Evolutionary conservation across 257 asterid genomes (phyloP).

Genomic region (Salvia hispanica): DNA sequence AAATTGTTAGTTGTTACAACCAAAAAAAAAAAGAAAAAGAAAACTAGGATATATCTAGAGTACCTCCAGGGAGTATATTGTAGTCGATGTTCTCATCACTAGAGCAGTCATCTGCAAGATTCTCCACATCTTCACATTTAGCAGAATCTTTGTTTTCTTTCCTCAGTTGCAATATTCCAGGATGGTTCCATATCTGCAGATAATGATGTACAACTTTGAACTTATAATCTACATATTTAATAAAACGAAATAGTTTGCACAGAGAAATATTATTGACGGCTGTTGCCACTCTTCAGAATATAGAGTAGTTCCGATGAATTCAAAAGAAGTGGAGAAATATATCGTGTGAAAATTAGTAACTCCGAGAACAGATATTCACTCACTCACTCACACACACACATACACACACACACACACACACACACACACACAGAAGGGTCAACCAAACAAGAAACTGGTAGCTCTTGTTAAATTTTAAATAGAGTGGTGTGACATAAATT

Average conservation of each 20-base stretch:
- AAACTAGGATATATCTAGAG: slow-evolving; percentile 14
- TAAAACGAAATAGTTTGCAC: background rate
- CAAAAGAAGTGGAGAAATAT: background rate
- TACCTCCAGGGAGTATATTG: slow-evolving; percentile 84
- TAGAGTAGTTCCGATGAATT: slow-evolving; percentile 3
- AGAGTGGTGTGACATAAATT: background rate
- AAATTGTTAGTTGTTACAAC: background rate
- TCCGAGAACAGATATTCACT: background rate
- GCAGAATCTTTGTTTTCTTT: slow-evolving; percentile 69
- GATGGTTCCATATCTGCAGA: slow-evolving; percentile 96
- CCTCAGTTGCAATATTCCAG: slow-evolving; percentile 88
- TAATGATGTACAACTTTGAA: slow-evolving; percentile 19
- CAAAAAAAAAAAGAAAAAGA: background rate
- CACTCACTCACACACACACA: too few relatives aligned
- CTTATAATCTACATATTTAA: slow-evolving; percentile 5
- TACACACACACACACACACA: background rate
- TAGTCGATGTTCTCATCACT: slow-evolving; percentile 80
- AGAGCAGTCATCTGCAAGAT: slow-evolving; percentile 77
- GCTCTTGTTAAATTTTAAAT: background rate
- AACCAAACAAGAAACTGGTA: background rate
- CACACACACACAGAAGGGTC: background rate
- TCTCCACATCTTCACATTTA: slow-evolving; percentile 73
- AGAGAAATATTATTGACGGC: slow-evolving; percentile 6
- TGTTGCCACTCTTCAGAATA: background rate
- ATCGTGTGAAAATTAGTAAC: background rate